These are phyloP conservation scores for Holtermanniella nyarrowii DNA, from an alignment of 768 basidiomycete species.

Conservation along the genomic window DNA sequence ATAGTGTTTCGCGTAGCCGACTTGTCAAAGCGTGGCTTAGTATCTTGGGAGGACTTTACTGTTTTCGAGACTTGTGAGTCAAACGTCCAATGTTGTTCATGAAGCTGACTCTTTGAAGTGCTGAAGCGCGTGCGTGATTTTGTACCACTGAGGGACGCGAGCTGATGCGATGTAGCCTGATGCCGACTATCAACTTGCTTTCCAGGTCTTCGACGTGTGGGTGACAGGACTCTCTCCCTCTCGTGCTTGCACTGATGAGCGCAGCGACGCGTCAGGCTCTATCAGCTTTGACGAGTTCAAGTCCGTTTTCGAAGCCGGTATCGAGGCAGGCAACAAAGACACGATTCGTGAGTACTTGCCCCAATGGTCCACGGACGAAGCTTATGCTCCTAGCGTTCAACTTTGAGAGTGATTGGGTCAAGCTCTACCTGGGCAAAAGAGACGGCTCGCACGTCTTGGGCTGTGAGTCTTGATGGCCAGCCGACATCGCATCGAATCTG, in stretches of 20 bases:
- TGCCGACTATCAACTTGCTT: conserved; percentile 94
- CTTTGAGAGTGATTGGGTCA: conserved; percentile 95
- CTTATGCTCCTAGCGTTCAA: conserved; percentile 53
- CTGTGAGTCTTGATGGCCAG: conserved; percentile 50
- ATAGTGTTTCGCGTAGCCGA: conserved; percentile 42
- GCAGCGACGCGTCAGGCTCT: conserved; percentile 77
- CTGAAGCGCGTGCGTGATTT: conserved; percentile 22
- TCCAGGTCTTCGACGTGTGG: conserved; percentile 90
- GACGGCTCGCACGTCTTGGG: conserved; percentile 83
- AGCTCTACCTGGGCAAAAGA: conserved; percentile 86
- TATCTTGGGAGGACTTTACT: conserved; percentile 81
- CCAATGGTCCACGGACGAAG: not conserved
- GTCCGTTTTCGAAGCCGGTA: conserved; percentile 69
- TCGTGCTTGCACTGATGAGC: not conserved
- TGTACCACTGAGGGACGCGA: too few species aligned
- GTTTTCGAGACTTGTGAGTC: conserved; percentile 69
- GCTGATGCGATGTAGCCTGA: conserved; percentile 62
- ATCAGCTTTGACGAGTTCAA: conserved; percentile 95
- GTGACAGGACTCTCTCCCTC: conserved; percentile 35
- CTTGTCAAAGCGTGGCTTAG: conserved; percentile 25
- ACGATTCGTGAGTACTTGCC: conserved; percentile 41
- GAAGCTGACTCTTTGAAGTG: conserved; percentile 10
- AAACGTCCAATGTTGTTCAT: not conserved
- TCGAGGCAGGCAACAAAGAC: conserved; percentile 63
- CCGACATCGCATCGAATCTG: not conserved